phyloP scores from a whole-genome alignment of 2,329 filamentous ascomycete genomes.

The Ascochyta koolunga region DNA sequence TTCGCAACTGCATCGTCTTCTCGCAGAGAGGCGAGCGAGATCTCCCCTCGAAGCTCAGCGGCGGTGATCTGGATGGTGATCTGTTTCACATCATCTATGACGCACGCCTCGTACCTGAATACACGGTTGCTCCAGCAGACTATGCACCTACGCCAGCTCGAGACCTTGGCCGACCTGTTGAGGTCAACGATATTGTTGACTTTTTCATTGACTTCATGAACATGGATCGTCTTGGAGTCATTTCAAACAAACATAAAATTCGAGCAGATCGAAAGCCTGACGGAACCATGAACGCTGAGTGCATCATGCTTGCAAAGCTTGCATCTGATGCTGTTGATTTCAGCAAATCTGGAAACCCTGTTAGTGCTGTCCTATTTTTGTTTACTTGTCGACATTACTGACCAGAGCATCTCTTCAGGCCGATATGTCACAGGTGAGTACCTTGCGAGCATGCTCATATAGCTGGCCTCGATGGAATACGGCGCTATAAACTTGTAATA shows the following conservation, averaged over 20 bases:
- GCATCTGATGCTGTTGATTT: conserved; percentile 45
- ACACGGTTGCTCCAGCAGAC: conserved; percentile 65
- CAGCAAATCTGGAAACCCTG: conserved; percentile 34
- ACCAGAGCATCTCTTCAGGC: neutral
- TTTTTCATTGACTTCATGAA: conserved; percentile 71
- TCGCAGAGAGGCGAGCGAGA: conserved; percentile 74
- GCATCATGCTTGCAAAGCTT: conserved; percentile 49
- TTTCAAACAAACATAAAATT: conserved; percentile 51
- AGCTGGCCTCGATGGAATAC: neutral
- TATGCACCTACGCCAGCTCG: conserved; percentile 66
- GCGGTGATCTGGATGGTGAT: conserved; percentile 85
- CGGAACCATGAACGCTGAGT: conserved; percentile 40
- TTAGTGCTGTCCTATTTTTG: neutral
- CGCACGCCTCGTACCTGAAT: conserved; percentile 52
- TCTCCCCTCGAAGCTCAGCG: conserved; percentile 77
- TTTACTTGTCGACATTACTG: neutral
- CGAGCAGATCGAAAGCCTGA: conserved; percentile 45
- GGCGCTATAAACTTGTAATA: no score
- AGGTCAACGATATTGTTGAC: conserved; percentile 70
- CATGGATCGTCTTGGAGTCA: conserved; percentile 52
- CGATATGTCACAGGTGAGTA: conserved; percentile 9
- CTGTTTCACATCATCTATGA: conserved; percentile 83
- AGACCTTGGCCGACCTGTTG: conserved; percentile 67
- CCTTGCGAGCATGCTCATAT: neutral
- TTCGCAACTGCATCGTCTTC: conserved; percentile 80